Percentiles rank a stretch among this genome's conserved stretches.
Conservation (phyloP, 768 basidiomycete genomes). For the Galerina marginata region DNA sequence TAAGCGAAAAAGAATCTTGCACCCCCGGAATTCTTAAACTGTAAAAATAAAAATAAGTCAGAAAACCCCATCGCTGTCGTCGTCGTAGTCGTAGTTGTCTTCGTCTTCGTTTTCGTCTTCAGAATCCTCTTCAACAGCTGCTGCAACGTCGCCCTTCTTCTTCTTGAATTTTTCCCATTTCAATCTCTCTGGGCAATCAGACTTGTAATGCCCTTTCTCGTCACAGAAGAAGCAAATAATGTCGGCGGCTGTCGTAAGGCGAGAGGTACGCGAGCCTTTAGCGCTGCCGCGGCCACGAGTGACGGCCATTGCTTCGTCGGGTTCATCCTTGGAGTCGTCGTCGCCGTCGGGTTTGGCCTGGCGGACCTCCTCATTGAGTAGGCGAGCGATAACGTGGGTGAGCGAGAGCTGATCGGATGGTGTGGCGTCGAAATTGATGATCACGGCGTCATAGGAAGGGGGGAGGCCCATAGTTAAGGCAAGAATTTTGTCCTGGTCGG, state of each 20-base stretch:
- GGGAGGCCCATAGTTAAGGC: constrained; percentile 33
- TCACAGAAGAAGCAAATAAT: constrained; percentile 33
- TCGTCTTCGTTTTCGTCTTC: no score
- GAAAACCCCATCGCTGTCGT: background rate
- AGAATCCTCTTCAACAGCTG: background rate
- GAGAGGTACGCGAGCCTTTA: no score
- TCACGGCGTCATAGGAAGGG: constrained; percentile 29
- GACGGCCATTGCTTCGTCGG: background rate
- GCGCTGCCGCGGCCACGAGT: constrained; percentile 6
- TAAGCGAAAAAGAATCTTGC: background rate
- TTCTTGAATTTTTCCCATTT: background rate
- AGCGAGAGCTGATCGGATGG: constrained; percentile 28
- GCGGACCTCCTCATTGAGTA: constrained; percentile 36
- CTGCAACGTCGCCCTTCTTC: constrained; percentile 8
- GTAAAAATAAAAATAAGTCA: no score
- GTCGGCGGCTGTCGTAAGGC: background rate
- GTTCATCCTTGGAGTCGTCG: background rate
- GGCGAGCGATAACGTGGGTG: constrained; percentile 29
- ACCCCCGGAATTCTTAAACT: no score
- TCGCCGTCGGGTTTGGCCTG: background rate
- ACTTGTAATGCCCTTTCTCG: constrained; percentile 30
- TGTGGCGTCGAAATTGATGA: constrained; percentile 35
- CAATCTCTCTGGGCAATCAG: constrained; percentile 16
- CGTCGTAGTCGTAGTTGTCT: background rate
- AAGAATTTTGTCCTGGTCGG: constrained; percentile 31